Evolutionary conservation across 208 protist species (phyloP), one percentile per base, ranked within the genome.

Genomic region (Acanthamoeba healyi): DNA sequence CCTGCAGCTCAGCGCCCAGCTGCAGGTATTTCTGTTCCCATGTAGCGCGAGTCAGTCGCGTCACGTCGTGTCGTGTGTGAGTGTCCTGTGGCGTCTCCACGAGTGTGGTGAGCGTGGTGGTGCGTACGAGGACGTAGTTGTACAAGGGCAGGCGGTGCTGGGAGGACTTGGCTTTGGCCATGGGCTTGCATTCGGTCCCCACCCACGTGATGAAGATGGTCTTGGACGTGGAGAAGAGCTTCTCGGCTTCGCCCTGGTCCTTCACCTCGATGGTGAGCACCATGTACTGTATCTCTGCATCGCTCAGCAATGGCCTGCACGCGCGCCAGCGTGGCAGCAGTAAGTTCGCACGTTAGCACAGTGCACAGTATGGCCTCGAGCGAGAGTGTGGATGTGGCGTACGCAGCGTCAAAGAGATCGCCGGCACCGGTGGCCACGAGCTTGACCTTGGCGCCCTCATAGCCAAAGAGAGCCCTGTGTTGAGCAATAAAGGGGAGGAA

Each of bases 181-280:
- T 82, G 63, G 88, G 88, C 70, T 93, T 93, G 46, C 63, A 77
- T 9, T 77, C 22, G 46, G 61, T 93, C 7, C 88, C 88, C 63
- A 93, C 88, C 88, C 88, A 93, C 24, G 88, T 93, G 70, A 93
- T 93, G 88, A 93, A 93, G 46, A 82, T 82, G n/a, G 24, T 56
- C 63, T 93, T 93, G n/a, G 22, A 6, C 42, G 22, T 77, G 9
- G 61, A 79, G 81, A 89, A 89, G 79, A 63, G 22, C 46, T n/a
- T n/a, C n/a, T 87, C 49, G 19, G 24, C 79, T 49, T 89, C 81
- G 81, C 14, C 81, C 54, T 89, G 49, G 34, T 89, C 81, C 34
- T 58, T 67, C 24, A 89, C 81, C 22, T 32, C 26, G 17, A 89
- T 6, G 54, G 51, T 44, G 29, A 89, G 81, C 26, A 89, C 81